A percentile compares a stretch with the other conserved stretches of the same genome.
phyloP scores from a whole-genome alignment of 352 stramenopile genomes.

The Phytophthora fragariaefolia region DNA sequence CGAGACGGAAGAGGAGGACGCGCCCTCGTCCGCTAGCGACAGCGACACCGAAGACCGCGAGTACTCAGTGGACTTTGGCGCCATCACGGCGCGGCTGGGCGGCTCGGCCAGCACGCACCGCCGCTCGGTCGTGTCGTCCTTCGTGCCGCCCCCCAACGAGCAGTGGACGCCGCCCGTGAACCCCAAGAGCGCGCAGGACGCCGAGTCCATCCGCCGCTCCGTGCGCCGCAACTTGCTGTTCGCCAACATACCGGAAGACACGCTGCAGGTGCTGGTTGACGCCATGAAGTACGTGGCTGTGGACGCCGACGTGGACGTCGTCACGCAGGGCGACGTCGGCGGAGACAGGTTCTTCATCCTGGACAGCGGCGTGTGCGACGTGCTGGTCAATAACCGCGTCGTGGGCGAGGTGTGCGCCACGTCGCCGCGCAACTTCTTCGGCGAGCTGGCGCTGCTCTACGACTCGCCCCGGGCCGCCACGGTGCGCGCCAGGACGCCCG shows the following conservation, averaged over 20 bases:
- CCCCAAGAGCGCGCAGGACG: constrained; percentile 59
- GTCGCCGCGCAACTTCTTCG: constrained; percentile 81
- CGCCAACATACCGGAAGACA: constrained; percentile 69
- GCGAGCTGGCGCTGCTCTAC: constrained; percentile 95
- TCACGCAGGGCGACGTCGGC: constrained; percentile 73
- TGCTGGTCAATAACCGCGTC: constrained; percentile 66
- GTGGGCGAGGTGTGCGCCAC: constrained; percentile 67
- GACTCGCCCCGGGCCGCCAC: constrained; percentile 90
- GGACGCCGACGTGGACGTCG: constrained; percentile 53
- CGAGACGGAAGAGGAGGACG: constrained; percentile 43
- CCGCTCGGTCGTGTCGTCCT: constrained; percentile 66
- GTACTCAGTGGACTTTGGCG: constrained; percentile 47
- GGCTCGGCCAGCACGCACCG: constrained; percentile 45
- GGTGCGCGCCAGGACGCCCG: constrained; percentile 64
- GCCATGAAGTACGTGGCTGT: constrained; percentile 75
- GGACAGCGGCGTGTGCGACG: constrained; percentile 83
- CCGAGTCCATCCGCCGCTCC: constrained; percentile 58
- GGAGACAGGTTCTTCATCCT: constrained; percentile 94
- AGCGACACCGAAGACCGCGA: constrained; percentile 41
- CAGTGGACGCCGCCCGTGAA: constrained; percentile 63
- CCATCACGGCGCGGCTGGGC: constrained; percentile 48
- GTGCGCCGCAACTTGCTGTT: constrained; percentile 75
- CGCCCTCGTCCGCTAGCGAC: constrained; percentile 29
- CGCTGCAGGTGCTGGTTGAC: constrained; percentile 66
- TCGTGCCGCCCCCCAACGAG: constrained; percentile 49